Base-by-base conservation (phyloP, 768 basidiomycete species). In the Suillus brevipes region DNA sequence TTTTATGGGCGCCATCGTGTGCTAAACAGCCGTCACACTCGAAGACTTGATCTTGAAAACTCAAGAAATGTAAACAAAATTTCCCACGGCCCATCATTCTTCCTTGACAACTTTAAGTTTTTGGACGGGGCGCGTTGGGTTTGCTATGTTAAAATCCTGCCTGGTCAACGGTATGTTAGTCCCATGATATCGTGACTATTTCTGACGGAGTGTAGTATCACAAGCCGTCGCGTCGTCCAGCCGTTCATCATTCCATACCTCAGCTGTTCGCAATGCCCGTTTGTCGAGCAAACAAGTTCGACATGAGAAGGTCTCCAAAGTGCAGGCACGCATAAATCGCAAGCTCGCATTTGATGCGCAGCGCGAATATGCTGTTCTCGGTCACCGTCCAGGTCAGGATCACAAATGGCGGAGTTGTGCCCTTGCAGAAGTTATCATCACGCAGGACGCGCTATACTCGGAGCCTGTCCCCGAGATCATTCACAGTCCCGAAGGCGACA, bases 351-450 rank as follows among this genome's bases (percentile, higher is more conserved):
- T 77, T 75, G 49, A 80, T 70, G 37, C 81, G 73, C 62, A 80
- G 78, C 55, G 84, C 90, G 66, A 77, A 18, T 88, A 91, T 69
- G 86, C 91, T 64, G 83, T 96, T 18, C 85, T 95, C 7, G 95
- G 95, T 14, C 87, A 86, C 18, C 82, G 86, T 49, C 80, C 85
- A 7, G 83, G 84, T 66, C 84, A 91, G 62, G 87, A 89, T 62
- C 72, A 79, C 63, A 87, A 87, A 72, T 96, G 94, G 92, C 70
- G 74, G 47, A 78, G 80, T 31, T 87, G 87, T 74, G 83, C 88
- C 75, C 86, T 96, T 55, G 86, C 87, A 50, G 82, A 83, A 68
- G 75, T 86, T 63, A 78, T 92, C 70, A 80, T 93, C 61, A 81
- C 87, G 64, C 80, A 85, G 52, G 78, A 84, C 20, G 79, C 78